These are phyloP conservation scores for Lipomyces sp. DNA, from an alignment of 805 yeast species.

Conservation along the genomic window DNA sequence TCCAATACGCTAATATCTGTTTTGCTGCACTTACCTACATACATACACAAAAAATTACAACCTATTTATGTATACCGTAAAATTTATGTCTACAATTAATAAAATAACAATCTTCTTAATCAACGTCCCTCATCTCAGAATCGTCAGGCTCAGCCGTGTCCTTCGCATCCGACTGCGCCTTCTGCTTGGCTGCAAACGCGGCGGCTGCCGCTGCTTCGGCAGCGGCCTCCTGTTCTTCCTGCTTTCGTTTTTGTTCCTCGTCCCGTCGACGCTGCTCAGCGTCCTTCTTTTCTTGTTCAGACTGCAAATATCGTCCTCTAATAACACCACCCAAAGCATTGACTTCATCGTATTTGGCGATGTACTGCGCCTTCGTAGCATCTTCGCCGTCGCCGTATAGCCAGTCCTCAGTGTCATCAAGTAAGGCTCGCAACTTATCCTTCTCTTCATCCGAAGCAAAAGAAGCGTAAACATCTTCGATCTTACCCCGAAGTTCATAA, in stretches of 20 bases:
- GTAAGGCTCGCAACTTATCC: slow-evolving; percentile 65
- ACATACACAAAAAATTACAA: no score
- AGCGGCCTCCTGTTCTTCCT: slow-evolving; percentile 68
- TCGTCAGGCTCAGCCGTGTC: slow-evolving; percentile 7
- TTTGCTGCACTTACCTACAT: no score
- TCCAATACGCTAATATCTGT: no score
- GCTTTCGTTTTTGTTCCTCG: slow-evolving; percentile 77
- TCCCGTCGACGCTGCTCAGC: slow-evolving; percentile 85
- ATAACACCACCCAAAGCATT: slow-evolving; percentile 92
- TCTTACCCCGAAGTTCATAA: slow-evolving; percentile 93
- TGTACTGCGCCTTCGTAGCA: slow-evolving; percentile 91
- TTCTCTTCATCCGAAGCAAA: slow-evolving; percentile 93
- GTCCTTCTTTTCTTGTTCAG: slow-evolving; percentile 86
- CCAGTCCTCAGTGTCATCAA: slow-evolving; percentile 94
- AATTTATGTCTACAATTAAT: no score
- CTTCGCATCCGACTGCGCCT: slow-evolving; percentile 7
- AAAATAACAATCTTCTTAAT: no score
- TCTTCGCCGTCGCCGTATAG: slow-evolving; percentile 96
- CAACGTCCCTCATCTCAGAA: slow-evolving; percentile 24
- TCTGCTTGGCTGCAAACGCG: slow-evolving; percentile 21
- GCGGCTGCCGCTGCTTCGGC: slow-evolving; percentile 40
- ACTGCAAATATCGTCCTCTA: slow-evolving; percentile 90
- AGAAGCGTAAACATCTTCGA: slow-evolving; percentile 83
- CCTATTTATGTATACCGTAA: no score
- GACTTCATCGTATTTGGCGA: slow-evolving; percentile 96